Evolutionary conservation across 1,139 yeast genomes (phyloP).

Genomic region (Saccharomyces hybrid): DNA sequence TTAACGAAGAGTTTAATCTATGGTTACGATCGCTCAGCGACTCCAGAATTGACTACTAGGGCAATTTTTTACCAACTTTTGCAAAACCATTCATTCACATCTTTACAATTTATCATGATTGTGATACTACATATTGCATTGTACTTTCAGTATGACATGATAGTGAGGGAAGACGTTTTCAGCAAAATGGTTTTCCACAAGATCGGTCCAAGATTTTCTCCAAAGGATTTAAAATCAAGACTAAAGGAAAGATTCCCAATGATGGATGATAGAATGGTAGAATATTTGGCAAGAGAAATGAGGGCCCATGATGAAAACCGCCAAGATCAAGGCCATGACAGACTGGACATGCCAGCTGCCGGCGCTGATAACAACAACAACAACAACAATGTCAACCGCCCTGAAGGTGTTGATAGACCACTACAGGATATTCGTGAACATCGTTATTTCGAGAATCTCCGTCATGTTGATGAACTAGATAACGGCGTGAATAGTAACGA

Average conservation of each 20-base stretch:
- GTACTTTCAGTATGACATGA: conserved; percentile 62
- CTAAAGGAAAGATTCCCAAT: conserved; percentile 25
- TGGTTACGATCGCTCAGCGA: conserved; percentile 36
- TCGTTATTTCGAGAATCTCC: background rate
- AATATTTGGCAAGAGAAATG: conserved; percentile 25
- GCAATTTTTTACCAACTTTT: conserved; percentile 13
- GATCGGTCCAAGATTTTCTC: conserved; percentile 51
- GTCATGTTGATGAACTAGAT: background rate
- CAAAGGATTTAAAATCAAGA: conserved; percentile 22
- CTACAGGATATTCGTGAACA: background rate
- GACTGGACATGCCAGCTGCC: conserved; percentile 1
- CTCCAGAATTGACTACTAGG: conserved; percentile 3
- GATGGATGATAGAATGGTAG: conserved; percentile 27
- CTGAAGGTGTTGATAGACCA: background rate
- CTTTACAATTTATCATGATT: conserved; percentile 29
- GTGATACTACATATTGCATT: conserved; percentile 41
- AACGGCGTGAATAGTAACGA: background rate
- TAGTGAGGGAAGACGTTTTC: conserved; percentile 63
- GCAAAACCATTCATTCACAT: conserved; percentile 20
- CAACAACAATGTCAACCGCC: background rate
- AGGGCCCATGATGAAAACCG: conserved; percentile 8
- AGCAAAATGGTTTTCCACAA: conserved; percentile 45
- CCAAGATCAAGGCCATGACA: conserved; percentile 1
- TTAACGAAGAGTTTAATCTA: conserved; percentile 40
- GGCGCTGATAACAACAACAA: background rate